Conservation (phyloP, 139 green algal species). For the Chlorella vulgaris region DNA sequence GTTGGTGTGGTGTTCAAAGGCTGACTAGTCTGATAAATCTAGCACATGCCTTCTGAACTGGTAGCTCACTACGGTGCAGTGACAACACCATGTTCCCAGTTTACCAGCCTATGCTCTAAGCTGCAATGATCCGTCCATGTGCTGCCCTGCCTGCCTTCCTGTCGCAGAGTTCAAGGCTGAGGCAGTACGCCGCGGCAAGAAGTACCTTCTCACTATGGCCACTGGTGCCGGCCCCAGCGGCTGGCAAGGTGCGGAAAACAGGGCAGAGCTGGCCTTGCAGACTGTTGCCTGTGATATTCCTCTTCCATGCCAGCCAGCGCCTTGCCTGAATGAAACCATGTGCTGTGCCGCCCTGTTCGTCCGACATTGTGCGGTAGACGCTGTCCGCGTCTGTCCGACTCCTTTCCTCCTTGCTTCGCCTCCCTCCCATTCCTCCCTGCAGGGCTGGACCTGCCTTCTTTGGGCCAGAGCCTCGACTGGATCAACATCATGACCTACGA, state of each 20-base stretch:
- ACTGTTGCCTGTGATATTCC: neutral
- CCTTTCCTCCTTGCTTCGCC: neutral
- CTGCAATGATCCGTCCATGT: too few species aligned
- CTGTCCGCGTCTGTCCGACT: neutral
- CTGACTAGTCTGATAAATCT: too few species aligned
- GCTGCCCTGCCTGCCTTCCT: neutral
- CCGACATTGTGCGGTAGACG: neutral
- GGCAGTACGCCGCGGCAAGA: neutral
- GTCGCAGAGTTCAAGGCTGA: conserved; percentile 25
- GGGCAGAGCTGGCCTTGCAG: neutral
- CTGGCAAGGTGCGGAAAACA: neutral
- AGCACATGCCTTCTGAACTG: neutral
- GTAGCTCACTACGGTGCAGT: too few species aligned
- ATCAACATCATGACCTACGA: conserved; percentile 47
- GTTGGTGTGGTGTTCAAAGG: too few species aligned
- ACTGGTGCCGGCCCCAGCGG: conserved; percentile 14
- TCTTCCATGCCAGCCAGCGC: neutral
- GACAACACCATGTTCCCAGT: too few species aligned
- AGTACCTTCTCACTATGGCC: conserved; percentile 33
- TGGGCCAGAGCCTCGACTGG: conserved; percentile 23
- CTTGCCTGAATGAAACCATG: too few species aligned
- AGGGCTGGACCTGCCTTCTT: conserved; percentile 30
- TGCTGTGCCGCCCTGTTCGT: neutral
- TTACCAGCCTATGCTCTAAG: too few species aligned
- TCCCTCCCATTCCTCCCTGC: neutral